Base-by-base conservation (phyloP, 2,329 filamentous ascomycete species). In the Neoascochyta sp. region DNA sequence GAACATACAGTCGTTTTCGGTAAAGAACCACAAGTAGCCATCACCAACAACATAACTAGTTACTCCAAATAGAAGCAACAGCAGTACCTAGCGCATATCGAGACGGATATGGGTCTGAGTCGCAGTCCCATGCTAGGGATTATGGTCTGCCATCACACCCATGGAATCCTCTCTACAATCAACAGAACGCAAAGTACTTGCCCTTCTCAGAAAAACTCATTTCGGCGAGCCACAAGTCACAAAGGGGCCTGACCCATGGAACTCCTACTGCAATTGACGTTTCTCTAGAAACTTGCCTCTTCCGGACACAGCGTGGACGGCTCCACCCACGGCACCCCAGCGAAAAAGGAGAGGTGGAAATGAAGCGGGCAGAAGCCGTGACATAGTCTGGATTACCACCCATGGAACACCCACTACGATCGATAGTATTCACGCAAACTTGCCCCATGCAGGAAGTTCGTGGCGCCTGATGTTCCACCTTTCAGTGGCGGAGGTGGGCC, bases 1-100 rank as follows among this genome's bases (percentile, higher is more conserved):
- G 35, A 43, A 20, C 28, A 26, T 17, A 34, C 20, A 26, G 30
- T 36, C n/a, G 41, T 50, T 26, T 39, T 50, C 9, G 35, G 38
- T 4, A 23, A n/a, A 11, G 3, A 14, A 7, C 16, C 11, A n/a
- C 14, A 9, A 23, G 5, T 12, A 10, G 8, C 12, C 22, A 8
- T 10, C 21, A 28, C 10, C 16, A 16, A 10, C 16, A 11, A 10
- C 6, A 20, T 10, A 20, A 10, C 7, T 7, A 20, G 18, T 20
- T 10, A 20, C 18, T 7, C 18, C n/a, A n/a, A n/a, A n/a, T n/a
- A n/a, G n/a, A n/a, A n/a, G n/a, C n/a, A n/a, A n/a, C n/a, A n/a
- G n/a, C n/a, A n/a, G n/a, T n/a, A n/a, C n/a, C n/a, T n/a, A n/a
- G n/a, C n/a, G n/a, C n/a, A n/a, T n/a, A n/a, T n/a, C n/a, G n/a